phyloP scores from a whole-genome alignment of 257 asterid species.

The Solanum phureja region DNA sequence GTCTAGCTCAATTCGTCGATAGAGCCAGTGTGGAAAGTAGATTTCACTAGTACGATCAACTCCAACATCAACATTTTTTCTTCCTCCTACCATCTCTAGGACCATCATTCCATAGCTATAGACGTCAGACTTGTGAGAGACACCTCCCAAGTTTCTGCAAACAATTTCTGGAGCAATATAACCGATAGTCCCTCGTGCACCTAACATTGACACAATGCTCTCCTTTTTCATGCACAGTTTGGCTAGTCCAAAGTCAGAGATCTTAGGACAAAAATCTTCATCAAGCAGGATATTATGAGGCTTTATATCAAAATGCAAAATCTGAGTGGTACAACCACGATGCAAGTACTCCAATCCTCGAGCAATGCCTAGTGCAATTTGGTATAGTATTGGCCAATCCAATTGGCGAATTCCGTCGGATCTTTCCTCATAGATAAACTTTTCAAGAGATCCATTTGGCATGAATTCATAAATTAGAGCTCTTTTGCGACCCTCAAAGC shows the following conservation, averaged over 20 bases:
- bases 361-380: constrained; percentile 25
- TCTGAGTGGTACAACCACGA: neutral
- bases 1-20: too few species aligned
- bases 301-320: constrained; percentile 20
- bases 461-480: constrained; percentile 4
- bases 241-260: neutral
- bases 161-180: neutral
- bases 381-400: constrained; percentile 1
- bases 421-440: constrained; percentile 1
- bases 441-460: constrained; percentile 30
- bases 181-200: neutral
- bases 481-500: neutral
- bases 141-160: constrained; percentile 1
- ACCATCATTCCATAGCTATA: constrained; percentile 17
- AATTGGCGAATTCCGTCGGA: neutral
- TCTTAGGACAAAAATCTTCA: constrained; percentile 11
- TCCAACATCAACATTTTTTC: neutral
- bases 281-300: constrained; percentile 16
- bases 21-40: constrained; percentile 14
- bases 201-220: neutral
- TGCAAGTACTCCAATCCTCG: constrained; percentile 21
- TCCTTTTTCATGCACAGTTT: neutral
- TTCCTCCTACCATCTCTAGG: constrained; percentile 1
- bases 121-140: constrained; percentile 28
- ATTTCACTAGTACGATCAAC: neutral